Percentiles rank a stretch among this genome's conserved stretches.
Conservation (phyloP, 306 rosid genomes). For the Crotalaria pallida region DNA sequence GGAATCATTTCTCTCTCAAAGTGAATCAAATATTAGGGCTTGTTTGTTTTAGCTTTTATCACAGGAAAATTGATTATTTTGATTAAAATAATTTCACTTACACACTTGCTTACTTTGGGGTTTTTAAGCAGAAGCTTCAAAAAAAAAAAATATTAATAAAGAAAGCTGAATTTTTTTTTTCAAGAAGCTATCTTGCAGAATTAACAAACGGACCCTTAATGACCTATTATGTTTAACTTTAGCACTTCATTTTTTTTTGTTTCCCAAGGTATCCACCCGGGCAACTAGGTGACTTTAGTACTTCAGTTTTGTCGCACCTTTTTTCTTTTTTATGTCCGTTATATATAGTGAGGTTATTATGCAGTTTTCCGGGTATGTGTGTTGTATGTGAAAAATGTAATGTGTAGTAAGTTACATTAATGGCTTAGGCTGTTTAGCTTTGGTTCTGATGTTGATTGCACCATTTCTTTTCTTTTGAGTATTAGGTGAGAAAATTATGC, state of each 20-base stretch:
- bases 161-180: too few species aligned
- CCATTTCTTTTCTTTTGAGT: neutral
- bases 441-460: neutral
- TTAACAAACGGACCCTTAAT: neutral
- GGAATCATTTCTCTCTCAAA: constrained; percentile 18
- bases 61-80: too few species aligned
- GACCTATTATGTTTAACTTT: neutral
- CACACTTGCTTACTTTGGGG: too few species aligned
- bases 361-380: neutral
- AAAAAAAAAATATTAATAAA: too few species aligned
- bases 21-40: neutral
- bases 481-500: neutral
- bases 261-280: too few species aligned
- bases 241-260: neutral
- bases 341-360: neutral
- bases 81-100: too few species aligned
- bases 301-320: neutral
- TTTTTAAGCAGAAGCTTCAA: too few species aligned
- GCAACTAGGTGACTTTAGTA: too few species aligned
- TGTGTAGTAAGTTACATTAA: neutral
- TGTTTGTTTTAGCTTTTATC: too few species aligned
- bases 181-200: too few species aligned
- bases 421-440: neutral
- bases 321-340: neutral
- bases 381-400: neutral